Base-by-base conservation (phyloP, 176 grass and related monocot species). In the Rhipidocladum racemiflorum region DNA sequence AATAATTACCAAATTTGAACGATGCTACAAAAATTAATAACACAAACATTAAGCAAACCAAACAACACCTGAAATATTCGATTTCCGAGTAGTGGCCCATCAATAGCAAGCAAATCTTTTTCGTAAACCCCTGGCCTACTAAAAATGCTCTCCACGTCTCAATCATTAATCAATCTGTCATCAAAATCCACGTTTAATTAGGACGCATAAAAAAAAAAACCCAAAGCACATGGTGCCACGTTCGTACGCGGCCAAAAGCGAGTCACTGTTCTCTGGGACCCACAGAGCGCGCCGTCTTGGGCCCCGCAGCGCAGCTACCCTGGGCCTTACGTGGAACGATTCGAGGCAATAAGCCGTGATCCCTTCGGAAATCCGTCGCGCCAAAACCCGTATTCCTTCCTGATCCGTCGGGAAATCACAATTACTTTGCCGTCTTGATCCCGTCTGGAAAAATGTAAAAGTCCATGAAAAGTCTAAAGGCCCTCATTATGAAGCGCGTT, bases 141-240 rank as follows among this genome's bases (percentile, higher is more conserved):
- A 21, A 56, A 46, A 49, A 50, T 28, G n/a, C 1, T 70, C 25
- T 9, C 43, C 21, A 9, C 28, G 30, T 45, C 10, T 18, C 3
- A 8, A 32, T 30, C 78, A 57, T n/a, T 14, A 77, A 32, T 30
- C 24, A 45, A 43, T 30, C 9, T 18, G n/a, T 25, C 5, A 14
- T 23, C 4, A 30, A 23, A 28, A 20, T 49, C 67, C 17, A 43
- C 34, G 56, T 65, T 78, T 72, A 24, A 45, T 66, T 57, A 27
- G 21, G 17, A 45, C 69, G 55, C 28, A 1, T 3, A 73, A 18
- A 27, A 4, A 14, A 38, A 0, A 39, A 15, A 44, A 2, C 18
- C 75, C 46, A 72, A 10, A 61, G 61, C 76, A 80, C 87, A 74
- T 75, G 75, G 40, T 40, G 87, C 48, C 68, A 68, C 76, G 87